These are phyloP conservation scores for Piper longum DNA, from an alignment of 164 flowering plant genomes.

Conservation along the genomic window DNA sequence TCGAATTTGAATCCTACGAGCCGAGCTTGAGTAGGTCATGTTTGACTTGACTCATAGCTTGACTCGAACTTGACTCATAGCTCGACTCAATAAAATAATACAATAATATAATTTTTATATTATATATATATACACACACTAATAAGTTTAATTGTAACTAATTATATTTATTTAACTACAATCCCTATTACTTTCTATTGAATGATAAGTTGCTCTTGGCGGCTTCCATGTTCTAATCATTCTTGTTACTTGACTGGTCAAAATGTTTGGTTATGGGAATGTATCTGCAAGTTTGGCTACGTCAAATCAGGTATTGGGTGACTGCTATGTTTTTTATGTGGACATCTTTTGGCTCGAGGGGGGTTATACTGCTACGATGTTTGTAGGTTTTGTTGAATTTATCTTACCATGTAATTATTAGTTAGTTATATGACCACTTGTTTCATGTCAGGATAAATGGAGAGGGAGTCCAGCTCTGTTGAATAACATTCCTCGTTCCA, in stretches of 20 bases:
- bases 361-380: background rate
- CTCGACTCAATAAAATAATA: too few species aligned
- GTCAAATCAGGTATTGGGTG: slow-evolving; percentile 30
- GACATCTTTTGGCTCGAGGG: background rate
- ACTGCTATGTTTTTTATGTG: background rate
- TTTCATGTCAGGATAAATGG: slow-evolving; percentile 67
- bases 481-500: slow-evolving; percentile 93
- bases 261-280: slow-evolving; percentile 13
- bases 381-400: too few species aligned
- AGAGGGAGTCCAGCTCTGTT: slow-evolving; percentile 89
- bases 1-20: too few species aligned
- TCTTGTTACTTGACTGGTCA: slow-evolving; percentile 21
- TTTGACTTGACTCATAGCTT: too few species aligned
- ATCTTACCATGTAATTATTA: slow-evolving; percentile 1
- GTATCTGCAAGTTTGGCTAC: slow-evolving; percentile 19
- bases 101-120: too few species aligned
- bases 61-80: too few species aligned
- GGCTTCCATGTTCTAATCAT: too few species aligned
- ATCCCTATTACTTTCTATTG: background rate
- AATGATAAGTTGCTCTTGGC: too few species aligned
- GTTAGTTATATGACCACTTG: slow-evolving; percentile 22
- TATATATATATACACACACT: too few species aligned
- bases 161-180: too few species aligned
- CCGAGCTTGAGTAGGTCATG: too few species aligned
- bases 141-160: too few species aligned